Base-by-base conservation (phyloP, 2,329 filamentous ascomycete genomes). In the Aureobasidium sp. region DNA sequence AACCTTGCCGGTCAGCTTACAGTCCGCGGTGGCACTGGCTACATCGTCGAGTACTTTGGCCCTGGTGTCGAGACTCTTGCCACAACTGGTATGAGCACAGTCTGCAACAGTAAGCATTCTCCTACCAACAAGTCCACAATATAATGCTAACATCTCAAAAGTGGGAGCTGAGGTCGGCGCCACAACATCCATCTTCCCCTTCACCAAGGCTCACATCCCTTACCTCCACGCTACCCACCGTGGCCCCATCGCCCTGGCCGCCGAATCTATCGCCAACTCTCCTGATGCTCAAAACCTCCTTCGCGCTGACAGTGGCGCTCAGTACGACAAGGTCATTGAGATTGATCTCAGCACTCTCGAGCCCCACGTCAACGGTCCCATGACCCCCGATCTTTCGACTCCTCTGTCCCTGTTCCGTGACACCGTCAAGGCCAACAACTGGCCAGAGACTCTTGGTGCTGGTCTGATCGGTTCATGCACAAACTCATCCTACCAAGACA, bases 401-500 rank as follows among this genome's bases (percentile, higher is more conserved):
- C 93, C 94, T 5, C 78, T 99, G 60, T 97, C 92, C 54, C 82
- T 87, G 71, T 99, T 99, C 79, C 90, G 91, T 72, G 83, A 90
- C 62, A 86, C 88, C 2, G 90, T 97, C 25, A 82, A 88, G 75
- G 82, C 88, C 68, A 91, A 97, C 74, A 79, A 88, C 55, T 99
- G 94, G 94, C 94, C 94, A 2, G 84, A 90, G 72, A 90, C 87
- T 65, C 88, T 99, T 64, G 94, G 91, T 11, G 93, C 94, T 32
- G 92, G 92, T 57, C 82, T 99, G 60, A 99, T 99, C 72, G 94
- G 94, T 64, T 96, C 91, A 78, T 99, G 94, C 81, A 99, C 94
- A 55, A 99, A 99, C 82, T 96, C 90, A 74, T 97, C 94, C 2
- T 99, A 97, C 75, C 89, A 97, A 77, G 94, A 99, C 73, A 97